Conservation (phyloP, 208 protist species). For the Trypanosoma cruzi region DNA sequence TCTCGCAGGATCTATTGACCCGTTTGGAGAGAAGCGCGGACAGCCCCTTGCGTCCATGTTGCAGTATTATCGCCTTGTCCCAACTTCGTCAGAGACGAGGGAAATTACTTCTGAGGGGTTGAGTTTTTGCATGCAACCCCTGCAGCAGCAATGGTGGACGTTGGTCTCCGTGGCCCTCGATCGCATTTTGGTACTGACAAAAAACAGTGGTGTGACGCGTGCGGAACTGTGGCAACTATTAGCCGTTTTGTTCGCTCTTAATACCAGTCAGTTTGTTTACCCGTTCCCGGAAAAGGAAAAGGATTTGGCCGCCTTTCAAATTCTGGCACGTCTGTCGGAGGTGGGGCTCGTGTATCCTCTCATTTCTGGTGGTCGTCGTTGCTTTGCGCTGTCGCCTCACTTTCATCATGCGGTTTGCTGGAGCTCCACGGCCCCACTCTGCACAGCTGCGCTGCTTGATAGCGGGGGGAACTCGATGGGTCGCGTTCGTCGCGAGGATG, state of each 20-base stretch:
- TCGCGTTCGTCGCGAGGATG: conserved; percentile 73
- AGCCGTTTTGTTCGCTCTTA: conserved; percentile 60
- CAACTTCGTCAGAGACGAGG: conserved; percentile 10
- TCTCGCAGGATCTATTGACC: conserved; percentile 56
- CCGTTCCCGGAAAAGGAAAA: conserved; percentile 55
- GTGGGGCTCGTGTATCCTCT: conserved; percentile 83
- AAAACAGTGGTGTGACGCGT: conserved; percentile 9
- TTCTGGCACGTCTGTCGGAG: conserved; percentile 77
- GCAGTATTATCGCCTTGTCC: conserved; percentile 57
- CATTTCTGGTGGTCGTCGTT: conserved; percentile 35
- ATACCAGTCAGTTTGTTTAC: conserved; percentile 56
- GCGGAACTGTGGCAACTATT: conserved; percentile 73
- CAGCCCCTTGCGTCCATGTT: conserved; percentile 51
- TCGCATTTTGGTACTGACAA: conserved; percentile 49
- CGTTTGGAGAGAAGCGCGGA: conserved; percentile 31
- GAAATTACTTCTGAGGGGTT: conserved; percentile 69
- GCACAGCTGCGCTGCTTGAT: conserved; percentile 49
- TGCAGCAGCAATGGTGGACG: conserved; percentile 87
- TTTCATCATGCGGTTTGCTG: conserved; percentile 76
- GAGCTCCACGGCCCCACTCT: conserved; percentile 65
- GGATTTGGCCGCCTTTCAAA: conserved; percentile 61
- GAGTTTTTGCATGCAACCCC: conserved; percentile 85
- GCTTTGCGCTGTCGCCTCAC: conserved; percentile 79
- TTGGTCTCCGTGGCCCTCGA: conserved; percentile 75
- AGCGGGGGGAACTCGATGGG: neutral